Conservation (phyloP, 2,329 filamentous ascomycete genomes). For the Penicillium sp. region DNA sequence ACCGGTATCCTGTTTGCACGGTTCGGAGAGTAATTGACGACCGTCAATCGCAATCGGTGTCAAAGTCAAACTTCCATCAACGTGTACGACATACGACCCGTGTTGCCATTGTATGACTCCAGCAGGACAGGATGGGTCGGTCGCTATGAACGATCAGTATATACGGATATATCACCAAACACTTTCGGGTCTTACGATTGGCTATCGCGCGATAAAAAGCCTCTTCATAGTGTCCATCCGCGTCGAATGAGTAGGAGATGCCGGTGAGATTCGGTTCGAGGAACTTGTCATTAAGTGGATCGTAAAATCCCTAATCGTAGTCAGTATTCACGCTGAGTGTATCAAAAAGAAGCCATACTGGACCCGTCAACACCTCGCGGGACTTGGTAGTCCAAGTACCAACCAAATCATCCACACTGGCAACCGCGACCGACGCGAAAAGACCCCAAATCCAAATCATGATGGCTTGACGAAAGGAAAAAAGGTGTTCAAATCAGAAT, state of each 20-base stretch:
- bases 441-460: slow-evolving; percentile 38
- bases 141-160: slow-evolving; percentile 44
- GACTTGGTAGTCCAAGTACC: slow-evolving; percentile 74
- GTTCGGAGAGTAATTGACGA: slow-evolving; percentile 64
- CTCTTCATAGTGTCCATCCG: slow-evolving; percentile 66
- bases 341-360: slow-evolving; percentile 48
- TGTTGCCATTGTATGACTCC: slow-evolving; percentile 74
- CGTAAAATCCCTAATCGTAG: slow-evolving; percentile 62
- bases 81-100: slow-evolving; percentile 58
- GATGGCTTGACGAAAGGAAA: slow-evolving; percentile 12
- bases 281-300: slow-evolving; percentile 64
- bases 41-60: slow-evolving; percentile 66
- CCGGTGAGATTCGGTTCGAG: slow-evolving; percentile 66
- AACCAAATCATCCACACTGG: slow-evolving; percentile 53
- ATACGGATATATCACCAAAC: background rate
- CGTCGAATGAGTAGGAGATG: slow-evolving; percentile 72
- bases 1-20: slow-evolving; percentile 57
- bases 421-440: slow-evolving; percentile 40
- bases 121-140: slow-evolving; percentile 60
- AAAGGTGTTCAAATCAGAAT: slow-evolving; percentile 7
- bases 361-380: slow-evolving; percentile 66
- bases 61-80: slow-evolving; percentile 60
- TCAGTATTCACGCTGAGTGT: slow-evolving; percentile 6
- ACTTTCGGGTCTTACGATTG: slow-evolving; percentile 58
- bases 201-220: slow-evolving; percentile 68